Conservation (phyloP, 139 green algal species). For the Asterochloris sp. region DNA sequence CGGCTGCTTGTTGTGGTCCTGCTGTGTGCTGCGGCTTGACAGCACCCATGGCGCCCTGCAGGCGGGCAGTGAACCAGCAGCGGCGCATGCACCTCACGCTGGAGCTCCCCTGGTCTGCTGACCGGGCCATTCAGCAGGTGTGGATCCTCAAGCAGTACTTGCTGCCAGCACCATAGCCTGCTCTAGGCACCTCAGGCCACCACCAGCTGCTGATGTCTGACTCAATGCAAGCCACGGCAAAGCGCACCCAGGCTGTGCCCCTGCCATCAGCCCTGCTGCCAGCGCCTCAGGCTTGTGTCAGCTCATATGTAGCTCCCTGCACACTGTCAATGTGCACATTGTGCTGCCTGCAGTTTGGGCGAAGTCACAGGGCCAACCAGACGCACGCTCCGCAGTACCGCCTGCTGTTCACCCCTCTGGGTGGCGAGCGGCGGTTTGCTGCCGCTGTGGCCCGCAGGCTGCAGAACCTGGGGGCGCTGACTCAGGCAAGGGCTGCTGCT, state of each 20-base stretch:
- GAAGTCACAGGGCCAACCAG: constrained; percentile 64
- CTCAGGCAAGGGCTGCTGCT: constrained; percentile 34
- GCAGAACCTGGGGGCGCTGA: constrained; percentile 55
- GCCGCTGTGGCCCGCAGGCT: constrained; percentile 48
- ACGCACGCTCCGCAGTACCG: constrained; percentile 55
- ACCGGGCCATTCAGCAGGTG: constrained; percentile 79
- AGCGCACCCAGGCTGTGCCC: too few species aligned
- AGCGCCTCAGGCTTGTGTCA: too few species aligned
- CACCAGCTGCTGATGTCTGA: too few species aligned
- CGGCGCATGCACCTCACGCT: constrained; percentile 56
- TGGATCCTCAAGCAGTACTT: not conserved
- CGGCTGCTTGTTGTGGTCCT: too few species aligned
- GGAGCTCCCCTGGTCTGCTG: constrained; percentile 63
- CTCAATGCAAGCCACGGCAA: too few species aligned
- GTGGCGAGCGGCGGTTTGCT: constrained; percentile 60
- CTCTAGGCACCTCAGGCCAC: too few species aligned
- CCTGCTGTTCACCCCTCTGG: constrained; percentile 57
- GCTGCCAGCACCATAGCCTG: too few species aligned
- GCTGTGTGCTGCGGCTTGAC: too few species aligned
- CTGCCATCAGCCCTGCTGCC: too few species aligned
- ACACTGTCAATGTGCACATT: not conserved
- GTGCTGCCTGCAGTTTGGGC: constrained; percentile 42
- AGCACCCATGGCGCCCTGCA: not conserved
- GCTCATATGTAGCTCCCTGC: not conserved
- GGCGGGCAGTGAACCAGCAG: constrained; percentile 38